Evolutionary conservation across 306 rosid species (phyloP).

Genomic region (Fagus sylvatica): DNA sequence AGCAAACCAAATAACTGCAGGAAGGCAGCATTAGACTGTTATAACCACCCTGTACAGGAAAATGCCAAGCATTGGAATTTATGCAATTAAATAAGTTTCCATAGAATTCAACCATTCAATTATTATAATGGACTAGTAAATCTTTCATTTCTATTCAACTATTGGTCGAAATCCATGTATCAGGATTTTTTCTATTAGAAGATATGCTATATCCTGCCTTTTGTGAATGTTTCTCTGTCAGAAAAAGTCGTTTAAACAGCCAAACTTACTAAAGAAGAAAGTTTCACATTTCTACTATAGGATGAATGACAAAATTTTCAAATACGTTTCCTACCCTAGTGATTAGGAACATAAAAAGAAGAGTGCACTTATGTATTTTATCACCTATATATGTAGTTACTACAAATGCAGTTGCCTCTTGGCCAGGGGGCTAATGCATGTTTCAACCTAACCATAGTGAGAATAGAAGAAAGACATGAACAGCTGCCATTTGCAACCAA

Average conservation of each 20-base stretch:
- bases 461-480: neutral
- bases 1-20: constrained; percentile 31
- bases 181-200: neutral
- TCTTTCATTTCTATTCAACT: neutral
- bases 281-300: neutral
- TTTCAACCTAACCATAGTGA: neutral
- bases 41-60: constrained; percentile 16
- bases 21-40: constrained; percentile 20
- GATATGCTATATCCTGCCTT: neutral
- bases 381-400: neutral
- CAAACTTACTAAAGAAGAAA: neutral
- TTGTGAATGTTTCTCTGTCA: neutral
- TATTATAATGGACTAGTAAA: neutral
- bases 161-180: neutral
- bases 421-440: neutral
- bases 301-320: neutral
- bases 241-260: neutral
- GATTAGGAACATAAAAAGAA: neutral
- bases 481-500: neutral
- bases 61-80: neutral
- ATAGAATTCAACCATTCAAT: neutral
- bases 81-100: neutral
- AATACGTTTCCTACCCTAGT: neutral
- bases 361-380: neutral
- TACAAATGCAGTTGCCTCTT: neutral